Evolutionary conservation across 768 basidiomycete genomes (phyloP), one percentile per base, ranked within the genome.

Genomic region (Lactarius akahatsu): DNA sequence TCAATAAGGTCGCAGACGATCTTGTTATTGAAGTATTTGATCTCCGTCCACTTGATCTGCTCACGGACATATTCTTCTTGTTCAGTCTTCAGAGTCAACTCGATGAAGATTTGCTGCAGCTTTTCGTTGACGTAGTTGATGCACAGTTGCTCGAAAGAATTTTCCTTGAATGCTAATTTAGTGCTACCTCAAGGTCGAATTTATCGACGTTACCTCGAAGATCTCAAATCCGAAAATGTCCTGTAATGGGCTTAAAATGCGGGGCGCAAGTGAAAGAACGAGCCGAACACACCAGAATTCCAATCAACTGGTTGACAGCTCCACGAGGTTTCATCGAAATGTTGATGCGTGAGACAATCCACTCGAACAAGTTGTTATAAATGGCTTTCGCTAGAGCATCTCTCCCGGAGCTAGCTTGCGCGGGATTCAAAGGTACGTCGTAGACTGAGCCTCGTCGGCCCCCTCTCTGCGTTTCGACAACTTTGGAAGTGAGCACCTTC

Each of bases 101-200:
- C 96, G 73, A 99, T 99, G 80, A 99, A 99, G 73, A 98, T 99
- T 75, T 96, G 96, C 73, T 99, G 96, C 30, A 99, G 84, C 78
- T 99, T 99, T 79, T 99, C 97, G 82, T 99, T 99, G 80, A 98
- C 97, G 73, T 99, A 99, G 81, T 99, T 99, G 83, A 99, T 99
- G 80, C 97, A 99, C 23, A 99, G 86, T 77, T 99, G 95, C 75
- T 96, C 94, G 74, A 96, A 95, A 5, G 93, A 94, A 77, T 96
- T 96, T 76, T 95, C 92, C 90, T 95, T 71, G 20, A 20, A 62
- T 60, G 10, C 32, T 9, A 41, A 67, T 26, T 63, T 43, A 60
- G 59, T n/a, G 61, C 4, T 58, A 11, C 40, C 57, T 45, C 57
- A 11, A 55, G 47, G 10, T n/a, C 3, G 47, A 52, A 36, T 58